Base-by-base conservation (phyloP, 2,329 filamentous ascomycete species). In the Fusarium mexicanum region DNA sequence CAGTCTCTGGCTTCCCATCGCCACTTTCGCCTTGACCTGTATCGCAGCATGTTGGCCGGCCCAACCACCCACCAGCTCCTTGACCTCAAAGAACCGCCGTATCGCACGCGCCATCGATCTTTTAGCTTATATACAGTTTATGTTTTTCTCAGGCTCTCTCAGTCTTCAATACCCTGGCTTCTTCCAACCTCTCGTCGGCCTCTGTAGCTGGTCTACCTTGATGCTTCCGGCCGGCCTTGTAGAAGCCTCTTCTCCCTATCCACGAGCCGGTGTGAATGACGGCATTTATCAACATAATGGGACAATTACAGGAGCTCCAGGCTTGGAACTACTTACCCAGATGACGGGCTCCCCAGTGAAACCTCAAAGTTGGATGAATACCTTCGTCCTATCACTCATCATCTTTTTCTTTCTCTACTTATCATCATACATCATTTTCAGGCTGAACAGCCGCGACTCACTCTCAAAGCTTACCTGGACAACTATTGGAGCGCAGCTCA, bases 111-210 rank as follows among this genome's bases (percentile, higher is more conserved):
- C 76, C 4, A 71, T 74, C 18, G 61, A 94, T 78, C 93, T 92
- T 75, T 83, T 95, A 48, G 90, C 93, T 76, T 94, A 94, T 79
- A 88, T 94, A 18, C 93, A 95, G 78, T 94, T 94, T 77, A 86
- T 93, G 40, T 91, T 94, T 48, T 84, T 95, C 67, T 91, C 92
- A 0, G 92, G 92, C 6, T 88, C 90, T 22, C 83, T 94, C 58
- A 92, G 89, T 24, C 83, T 95, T 61, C 87, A 88, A 61, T 94
- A 94, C 74, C 93, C 93, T 1, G 93, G 92, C 6, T 95, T 91
- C 79, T 93, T 91, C 73, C 92, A 93, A 74, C 92, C 93, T 3
- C 90, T 90, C 1, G 86, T 93, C 44, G 92, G 92, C 74, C 88
- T 90, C 68, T 87, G 87, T 16, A 88, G 88, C 62, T 94, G 92